Base-by-base conservation (phyloP, 768 basidiomycete species). In the Leccinum boreale region DNA sequence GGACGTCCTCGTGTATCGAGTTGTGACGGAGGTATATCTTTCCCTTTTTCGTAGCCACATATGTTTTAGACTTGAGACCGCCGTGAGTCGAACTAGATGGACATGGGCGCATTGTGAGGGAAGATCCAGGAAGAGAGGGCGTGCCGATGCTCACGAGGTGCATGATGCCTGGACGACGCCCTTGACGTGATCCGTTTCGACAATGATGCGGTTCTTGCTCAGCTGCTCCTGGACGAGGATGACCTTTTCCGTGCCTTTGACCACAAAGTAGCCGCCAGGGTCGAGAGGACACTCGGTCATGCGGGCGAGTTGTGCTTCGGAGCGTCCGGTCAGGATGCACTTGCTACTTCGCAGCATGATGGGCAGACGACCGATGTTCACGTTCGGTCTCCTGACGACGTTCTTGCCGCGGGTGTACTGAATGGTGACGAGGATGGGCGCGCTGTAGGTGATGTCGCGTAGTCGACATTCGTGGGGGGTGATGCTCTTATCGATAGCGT, bases 221-320 rank as follows among this genome's bases (percentile, higher is more conserved):
- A 98, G 75, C 75, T 99, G 97, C 71, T 98, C 97, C 73, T 99
- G 97, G 7, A 99, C 96, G 60, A 99, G 79, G 64, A 99, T 99
- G 65, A 99, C 97, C 76, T 98, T 99, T 75, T 99, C 96, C 45
- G 96, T 99, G 36, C 96, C 96, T 74, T 95, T 98, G 52, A 99
- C 97, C 58, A 99, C 89, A 73, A 99, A 99, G 71, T 98, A 98
- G 4, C 97, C 97, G n/a, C 97, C 97, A 11, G 97, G 96, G 76
- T 99, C 97, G 58, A 98, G 80, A 3, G 97, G 97, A 72, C 97
- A 99, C 74, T 99, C 97, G 11, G 83, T 86, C 93, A 98, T 95
- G 39, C 85, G 80, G n/a, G 97, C 97, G 23, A 98, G 79, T 63
- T 95, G 85, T 14, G 83, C 81, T 54, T 92, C 89, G 24, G 76